Evolutionary conservation across 805 yeast genomes (phyloP), one percentile per base, ranked within the genome.

Genomic region (Lipomyces mesembrius): DNA sequence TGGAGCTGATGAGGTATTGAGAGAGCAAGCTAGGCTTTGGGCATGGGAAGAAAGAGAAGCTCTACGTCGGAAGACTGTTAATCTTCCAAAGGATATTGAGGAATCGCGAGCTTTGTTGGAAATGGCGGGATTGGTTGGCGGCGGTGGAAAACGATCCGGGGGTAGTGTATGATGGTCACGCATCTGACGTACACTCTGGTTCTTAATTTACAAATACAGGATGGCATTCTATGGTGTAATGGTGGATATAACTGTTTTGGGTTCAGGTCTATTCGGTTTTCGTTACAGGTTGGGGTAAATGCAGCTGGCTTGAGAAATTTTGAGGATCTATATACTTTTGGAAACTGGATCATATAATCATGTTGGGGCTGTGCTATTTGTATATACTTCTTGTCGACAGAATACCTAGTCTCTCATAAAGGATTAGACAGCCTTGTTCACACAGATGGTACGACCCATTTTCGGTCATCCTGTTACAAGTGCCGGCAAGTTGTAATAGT

Each of bases 21-120:
- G 84, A 37, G 93, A 89, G 68, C 97, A 93, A 77, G 80, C 83
- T 57, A 85, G 84, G 73, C 84, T 84, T 67, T 90, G 97, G 95
- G 92, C 88, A 72, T 92, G 97, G 97, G 98, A 94, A 75, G 89
- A 88, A 74, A 81, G 86, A 59, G 97, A 92, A 75, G 96, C 96
- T 0, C 84, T 87, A 72, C 88, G 92, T 49, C 81, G 98, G 61
- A 89, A 88, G 73, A 82, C 85, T 35, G 84, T 92, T 2, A 91
- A 92, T 74, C 71, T 88, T 39, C 82, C 84, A 61, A 84, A 83
- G 71, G 90, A 90, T 1, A 69, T 72, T 12, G 77, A 73, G 29
- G 98, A 93, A 73, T 61, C 66, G 43, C 25, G 69, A 64, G 96
- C 97, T 0, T 80, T 93, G 59, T 78, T 93, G 69, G 98, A 92